Percentiles rank a stretch among this genome's conserved stretches.
Conservation (phyloP, 148 eudicot species). For the Rhododendron vialii region DNA sequence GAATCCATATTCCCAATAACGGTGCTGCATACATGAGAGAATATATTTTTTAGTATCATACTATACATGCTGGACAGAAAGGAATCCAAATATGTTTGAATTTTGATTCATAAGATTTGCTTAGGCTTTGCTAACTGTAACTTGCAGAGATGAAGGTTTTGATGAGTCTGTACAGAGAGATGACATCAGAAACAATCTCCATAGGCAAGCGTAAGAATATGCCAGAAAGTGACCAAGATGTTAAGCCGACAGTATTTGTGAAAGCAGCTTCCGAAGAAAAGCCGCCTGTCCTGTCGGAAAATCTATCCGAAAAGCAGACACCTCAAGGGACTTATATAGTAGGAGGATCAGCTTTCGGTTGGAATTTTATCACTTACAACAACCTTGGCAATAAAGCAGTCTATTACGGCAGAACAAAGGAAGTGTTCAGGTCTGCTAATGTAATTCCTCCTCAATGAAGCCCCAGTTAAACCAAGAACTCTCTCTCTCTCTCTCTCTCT, state of each 20-base stretch:
- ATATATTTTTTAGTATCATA: background rate
- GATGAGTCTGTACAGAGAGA: constrained; percentile 52
- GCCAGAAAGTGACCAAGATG: constrained; percentile 18
- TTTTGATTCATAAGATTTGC: background rate
- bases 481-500: background rate
- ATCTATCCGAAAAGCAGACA: constrained; percentile 22
- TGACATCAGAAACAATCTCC: constrained; percentile 29
- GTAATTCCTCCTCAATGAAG: constrained; percentile 2
- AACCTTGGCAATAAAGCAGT: constrained; percentile 34
- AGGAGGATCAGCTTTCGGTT: constrained; percentile 92
- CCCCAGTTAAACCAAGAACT: background rate
- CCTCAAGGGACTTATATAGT: constrained; percentile 60
- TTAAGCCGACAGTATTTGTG: constrained; percentile 12
- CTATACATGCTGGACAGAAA: background rate
- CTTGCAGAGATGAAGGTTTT: constrained; percentile 55
- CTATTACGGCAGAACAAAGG: constrained; percentile 90
- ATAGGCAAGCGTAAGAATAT: constrained; percentile 26
- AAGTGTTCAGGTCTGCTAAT: constrained; percentile 60
- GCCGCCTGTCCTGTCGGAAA: constrained; percentile 26
- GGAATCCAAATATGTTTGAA: background rate
- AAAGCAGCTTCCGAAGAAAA: constrained; percentile 20
- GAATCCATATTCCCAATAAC: background rate
- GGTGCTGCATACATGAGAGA: background rate
- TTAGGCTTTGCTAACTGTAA: background rate
- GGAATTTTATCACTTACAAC: constrained; percentile 75